Conservation (phyloP, 495 filamentous ascomycete genomes). For the Penicillium chermesinum region DNA sequence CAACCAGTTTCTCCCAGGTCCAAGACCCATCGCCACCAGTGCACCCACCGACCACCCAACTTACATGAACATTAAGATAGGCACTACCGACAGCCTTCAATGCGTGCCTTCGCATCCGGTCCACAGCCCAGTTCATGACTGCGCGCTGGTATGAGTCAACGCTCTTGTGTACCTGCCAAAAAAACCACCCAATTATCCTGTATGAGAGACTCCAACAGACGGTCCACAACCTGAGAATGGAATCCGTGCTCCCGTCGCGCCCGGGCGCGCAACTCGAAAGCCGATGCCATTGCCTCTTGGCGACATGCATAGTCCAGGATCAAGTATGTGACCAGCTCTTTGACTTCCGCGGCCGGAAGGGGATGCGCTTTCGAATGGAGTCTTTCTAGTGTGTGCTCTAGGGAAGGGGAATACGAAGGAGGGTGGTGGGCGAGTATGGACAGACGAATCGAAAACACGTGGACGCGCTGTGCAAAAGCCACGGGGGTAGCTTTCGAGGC, state of each 20-base stretch:
- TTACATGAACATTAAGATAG: conserved; percentile 67
- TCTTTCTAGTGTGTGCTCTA: conserved; percentile 67
- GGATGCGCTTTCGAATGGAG: conserved; percentile 59
- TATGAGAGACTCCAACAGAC: conserved; percentile 63
- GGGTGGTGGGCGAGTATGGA: conserved; percentile 72
- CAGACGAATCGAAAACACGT: conserved; percentile 76
- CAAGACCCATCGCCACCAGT: conserved; percentile 57
- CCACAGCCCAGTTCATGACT: conserved; percentile 76
- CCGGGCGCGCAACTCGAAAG: conserved; percentile 54
- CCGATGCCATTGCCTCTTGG: conserved; percentile 65
- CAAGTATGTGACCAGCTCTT: conserved; percentile 73
- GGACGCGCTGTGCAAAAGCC: conserved; percentile 62
- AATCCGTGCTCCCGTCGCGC: conserved; percentile 48
- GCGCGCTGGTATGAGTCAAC: conserved; percentile 72
- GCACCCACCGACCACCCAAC: conserved; percentile 40
- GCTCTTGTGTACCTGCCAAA: conserved; percentile 62
- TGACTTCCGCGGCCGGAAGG: conserved; percentile 61
- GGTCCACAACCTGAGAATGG: conserved; percentile 57
- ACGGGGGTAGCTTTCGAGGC: conserved; percentile 60
- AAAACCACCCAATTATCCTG: conserved; percentile 78
- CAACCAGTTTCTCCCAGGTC: conserved; percentile 67
- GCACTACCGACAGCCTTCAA: conserved; percentile 78
- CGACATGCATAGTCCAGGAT: conserved; percentile 87
- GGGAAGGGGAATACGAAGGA: conserved; percentile 85
- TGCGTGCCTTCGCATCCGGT: conserved; percentile 61